Base-by-base conservation (phyloP, 2,329 filamentous ascomycete genomes). In the Colletotrichum spinosum region DNA sequence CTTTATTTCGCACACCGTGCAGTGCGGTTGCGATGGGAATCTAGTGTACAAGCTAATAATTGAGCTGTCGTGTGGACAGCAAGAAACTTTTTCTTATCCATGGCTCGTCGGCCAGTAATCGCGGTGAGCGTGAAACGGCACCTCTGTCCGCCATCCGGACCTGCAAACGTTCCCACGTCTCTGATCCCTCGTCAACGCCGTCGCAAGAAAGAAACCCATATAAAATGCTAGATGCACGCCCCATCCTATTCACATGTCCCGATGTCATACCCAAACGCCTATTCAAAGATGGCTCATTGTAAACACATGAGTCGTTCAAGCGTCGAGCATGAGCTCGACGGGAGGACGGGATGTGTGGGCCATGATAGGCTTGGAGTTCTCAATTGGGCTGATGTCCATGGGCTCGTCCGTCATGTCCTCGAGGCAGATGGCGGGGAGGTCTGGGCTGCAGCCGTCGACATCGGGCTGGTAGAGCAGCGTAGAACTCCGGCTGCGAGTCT, bases 391-490 rank as follows among this genome's bases (percentile, higher is more conserved):
- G 68, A 83, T 72, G 46, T 77, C 78, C 37, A 79, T 77, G 2
- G 83, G 83, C 67, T 82, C 84, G 67, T 88, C 85, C 12, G 88
- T 90, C 81, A 88, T 87, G 72, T 91, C 89, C 71, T 91, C 87
- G 11, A 91, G 88, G 42, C 86, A 85, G 67, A 91, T 89, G 42
- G 87, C 88, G 2, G 89, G 89, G 71, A 91, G 76, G 52, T 83
- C 80, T 6, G 86, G 83, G 74, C 82, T 85, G 62, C 76, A 79
- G 17, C 84, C 84, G 33, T 67, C 39, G 67, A 85, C 82, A n/a
- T 80, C 79, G 0, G 89, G 88, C 70, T 87, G 83, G 79, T 89
- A 91, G 72, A 92, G 88, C 56, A 90, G 81, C 0, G 89, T 91
- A 44, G 86, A 88, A 76, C 87, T 90, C 65, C 87, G 83, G 73